Evolutionary conservation across 768 basidiomycete genomes (phyloP).

Genomic region (Boletus tylopilopsis): DNA sequence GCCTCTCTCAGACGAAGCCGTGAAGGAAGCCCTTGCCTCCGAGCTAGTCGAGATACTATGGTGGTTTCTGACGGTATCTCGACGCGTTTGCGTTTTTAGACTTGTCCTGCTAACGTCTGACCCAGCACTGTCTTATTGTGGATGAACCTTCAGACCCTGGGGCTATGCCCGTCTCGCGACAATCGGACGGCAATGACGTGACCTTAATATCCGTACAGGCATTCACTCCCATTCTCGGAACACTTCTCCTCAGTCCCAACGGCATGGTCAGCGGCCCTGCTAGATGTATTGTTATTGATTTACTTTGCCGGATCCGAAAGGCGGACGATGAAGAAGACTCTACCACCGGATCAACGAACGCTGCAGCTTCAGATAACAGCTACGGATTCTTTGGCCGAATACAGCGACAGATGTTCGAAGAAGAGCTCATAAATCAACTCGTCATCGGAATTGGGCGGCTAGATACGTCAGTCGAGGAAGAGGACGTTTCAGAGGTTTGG

Average conservation of each 20-base stretch:
- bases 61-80: constrained; percentile 80
- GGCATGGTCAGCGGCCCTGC: constrained; percentile 68
- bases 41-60: constrained; percentile 81
- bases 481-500: constrained; percentile 34
- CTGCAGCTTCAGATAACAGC: constrained; percentile 26
- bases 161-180: constrained; percentile 8
- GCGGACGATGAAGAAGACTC: constrained; percentile 45
- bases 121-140: constrained; percentile 64
- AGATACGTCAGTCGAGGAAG: constrained; percentile 37
- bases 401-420: constrained; percentile 66
- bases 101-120: constrained; percentile 2
- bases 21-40: constrained; percentile 82
- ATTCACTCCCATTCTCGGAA: constrained; percentile 90
- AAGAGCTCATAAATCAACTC: constrained; percentile 81
- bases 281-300: constrained; percentile 71
- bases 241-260: constrained; percentile 80
- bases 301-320: constrained; percentile 66
- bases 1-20: constrained; percentile 62
- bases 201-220: constrained; percentile 71
- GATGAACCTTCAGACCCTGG: constrained; percentile 37
- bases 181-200: constrained; percentile 14
- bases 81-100: constrained; percentile 1
- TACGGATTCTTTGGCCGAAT: constrained; percentile 47
- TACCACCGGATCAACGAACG: constrained; percentile 36
- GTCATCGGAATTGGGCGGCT: constrained; percentile 87